Evolutionary conservation across 2,329 filamentous ascomycete species (phyloP).

Genomic region (Scedosporium dehoogii): DNA sequence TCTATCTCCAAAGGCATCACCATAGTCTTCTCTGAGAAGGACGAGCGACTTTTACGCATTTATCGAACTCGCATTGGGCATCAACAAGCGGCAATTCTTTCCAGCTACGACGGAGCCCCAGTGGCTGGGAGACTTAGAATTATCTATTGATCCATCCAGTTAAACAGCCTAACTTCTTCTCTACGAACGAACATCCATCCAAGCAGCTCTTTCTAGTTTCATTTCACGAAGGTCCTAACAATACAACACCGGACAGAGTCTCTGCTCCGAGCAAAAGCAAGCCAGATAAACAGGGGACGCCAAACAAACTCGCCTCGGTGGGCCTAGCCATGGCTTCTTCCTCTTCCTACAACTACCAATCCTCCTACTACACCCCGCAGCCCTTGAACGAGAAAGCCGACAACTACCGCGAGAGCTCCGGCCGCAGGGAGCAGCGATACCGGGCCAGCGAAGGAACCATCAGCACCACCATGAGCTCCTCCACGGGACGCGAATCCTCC

Average conservation of each 20-base stretch:
- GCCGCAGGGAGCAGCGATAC: slow-evolving; percentile 38
- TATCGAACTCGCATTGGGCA: not conserved
- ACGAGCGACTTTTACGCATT: not conserved
- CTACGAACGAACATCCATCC: not conserved
- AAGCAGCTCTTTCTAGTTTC: no score
- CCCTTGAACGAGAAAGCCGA: slow-evolving; percentile 7
- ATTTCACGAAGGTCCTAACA: no score
- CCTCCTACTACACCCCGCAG: not conserved
- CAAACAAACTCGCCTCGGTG: not conserved
- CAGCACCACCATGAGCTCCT: slow-evolving; percentile 72
- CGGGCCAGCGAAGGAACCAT: slow-evolving; percentile 83
- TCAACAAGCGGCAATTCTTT: no score
- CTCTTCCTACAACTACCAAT: slow-evolving; percentile 3
- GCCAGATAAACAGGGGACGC: not conserved
- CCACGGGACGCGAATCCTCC: slow-evolving; percentile 65
- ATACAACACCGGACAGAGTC: not conserved
- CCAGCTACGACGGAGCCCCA: no score
- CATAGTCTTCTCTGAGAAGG: not conserved
- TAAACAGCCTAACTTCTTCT: no score
- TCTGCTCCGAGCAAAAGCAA: not conserved
- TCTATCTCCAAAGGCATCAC: not conserved
- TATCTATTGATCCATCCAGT: no score
- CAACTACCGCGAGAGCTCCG: slow-evolving; percentile 3
- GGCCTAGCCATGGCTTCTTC: slow-evolving; percentile 5
- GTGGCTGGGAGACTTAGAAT: no score